Percentiles rank a stretch among this genome's conserved stretches.
Conservation (phyloP, 2,329 filamentous ascomycete species). For the Colletotrichum echinochloae region DNA sequence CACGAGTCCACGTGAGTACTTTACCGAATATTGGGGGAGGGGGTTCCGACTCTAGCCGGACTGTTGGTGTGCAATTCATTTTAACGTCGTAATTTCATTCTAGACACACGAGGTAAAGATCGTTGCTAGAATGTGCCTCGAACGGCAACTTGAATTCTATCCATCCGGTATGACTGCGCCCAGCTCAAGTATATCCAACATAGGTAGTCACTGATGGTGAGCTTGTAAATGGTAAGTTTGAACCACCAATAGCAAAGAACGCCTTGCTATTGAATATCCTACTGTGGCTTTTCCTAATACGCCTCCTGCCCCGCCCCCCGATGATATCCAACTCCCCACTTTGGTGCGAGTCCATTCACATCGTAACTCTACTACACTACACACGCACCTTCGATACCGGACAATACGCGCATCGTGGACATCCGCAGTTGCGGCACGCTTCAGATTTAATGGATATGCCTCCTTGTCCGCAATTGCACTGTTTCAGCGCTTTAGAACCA, state of each 20-base stretch:
- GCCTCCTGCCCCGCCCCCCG: too few species aligned
- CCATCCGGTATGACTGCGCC: too few species aligned
- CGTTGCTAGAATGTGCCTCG: neutral
- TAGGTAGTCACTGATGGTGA: too few species aligned
- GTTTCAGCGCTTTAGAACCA: neutral
- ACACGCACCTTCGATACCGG: neutral
- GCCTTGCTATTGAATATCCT: too few species aligned
- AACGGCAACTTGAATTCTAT: too few species aligned
- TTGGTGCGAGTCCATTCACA: neutral
- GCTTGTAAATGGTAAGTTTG: too few species aligned
- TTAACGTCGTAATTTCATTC: neutral
- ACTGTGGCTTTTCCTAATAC: too few species aligned
- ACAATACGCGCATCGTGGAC: constrained; percentile 4
- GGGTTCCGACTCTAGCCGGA: neutral
- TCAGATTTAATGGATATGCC: constrained; percentile 1
- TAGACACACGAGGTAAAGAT: neutral
- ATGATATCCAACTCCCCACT: neutral
- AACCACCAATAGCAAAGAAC: too few species aligned
- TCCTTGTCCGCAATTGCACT: neutral
- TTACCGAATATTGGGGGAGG: neutral
- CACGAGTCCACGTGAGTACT: neutral
- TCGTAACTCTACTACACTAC: neutral
- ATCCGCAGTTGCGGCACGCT: neutral
- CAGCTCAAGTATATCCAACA: too few species aligned
- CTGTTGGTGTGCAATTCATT: neutral